A percentile compares a stretch with the other conserved stretches of the same genome.
These are phyloP conservation scores for Veloboletus limbatus DNA, from an alignment of 1,284 basidiomycete genomes.

Conservation along the genomic window DNA sequence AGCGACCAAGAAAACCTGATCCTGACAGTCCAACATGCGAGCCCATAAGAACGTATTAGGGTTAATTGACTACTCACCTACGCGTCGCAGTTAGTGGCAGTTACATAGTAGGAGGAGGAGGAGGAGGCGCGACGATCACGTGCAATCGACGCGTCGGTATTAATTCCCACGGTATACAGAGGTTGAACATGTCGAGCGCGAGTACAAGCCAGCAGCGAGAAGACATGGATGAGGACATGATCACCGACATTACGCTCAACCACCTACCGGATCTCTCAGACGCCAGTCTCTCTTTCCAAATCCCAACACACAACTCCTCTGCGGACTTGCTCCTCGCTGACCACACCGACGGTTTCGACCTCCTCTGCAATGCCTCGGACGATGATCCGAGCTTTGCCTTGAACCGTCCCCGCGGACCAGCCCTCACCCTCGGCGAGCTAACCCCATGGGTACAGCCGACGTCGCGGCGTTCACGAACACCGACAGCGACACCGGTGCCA, in stretches of 20 bases:
- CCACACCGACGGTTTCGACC: conserved; percentile 35
- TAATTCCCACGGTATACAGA: conserved; percentile 25
- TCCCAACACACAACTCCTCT: conserved; percentile 37
- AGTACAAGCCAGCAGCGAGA: no score
- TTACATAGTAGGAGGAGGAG: not conserved
- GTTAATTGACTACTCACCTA: no score
- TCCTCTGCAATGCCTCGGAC: conserved; percentile 37
- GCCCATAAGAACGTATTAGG: no score
- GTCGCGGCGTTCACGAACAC: conserved; percentile 10
- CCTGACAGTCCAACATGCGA: no score
- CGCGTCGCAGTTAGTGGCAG: no score
- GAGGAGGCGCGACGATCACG: conserved; percentile 19
- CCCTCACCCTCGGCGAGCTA: conserved; percentile 37
- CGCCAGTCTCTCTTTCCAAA: conserved; percentile 51
- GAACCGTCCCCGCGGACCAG: conserved; percentile 23
- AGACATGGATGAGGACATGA: conserved; percentile 23
- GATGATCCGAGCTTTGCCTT: no score
- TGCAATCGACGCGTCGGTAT: conserved; percentile 26
- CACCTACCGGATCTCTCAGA: conserved; percentile 48
- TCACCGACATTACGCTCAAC: conserved; percentile 43
- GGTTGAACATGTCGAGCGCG: conserved; percentile 10
- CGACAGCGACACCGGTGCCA: no score
- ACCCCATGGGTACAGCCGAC: conserved; percentile 34
- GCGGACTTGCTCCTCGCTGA: conserved; percentile 43
- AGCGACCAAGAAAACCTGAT: no score